Percentiles rank a stretch among this genome's conserved stretches.
Evolutionary conservation across 202 grass and related monocot genomes (phyloP).

Genomic region (Bolboschoenoplectus hybrid): DNA sequence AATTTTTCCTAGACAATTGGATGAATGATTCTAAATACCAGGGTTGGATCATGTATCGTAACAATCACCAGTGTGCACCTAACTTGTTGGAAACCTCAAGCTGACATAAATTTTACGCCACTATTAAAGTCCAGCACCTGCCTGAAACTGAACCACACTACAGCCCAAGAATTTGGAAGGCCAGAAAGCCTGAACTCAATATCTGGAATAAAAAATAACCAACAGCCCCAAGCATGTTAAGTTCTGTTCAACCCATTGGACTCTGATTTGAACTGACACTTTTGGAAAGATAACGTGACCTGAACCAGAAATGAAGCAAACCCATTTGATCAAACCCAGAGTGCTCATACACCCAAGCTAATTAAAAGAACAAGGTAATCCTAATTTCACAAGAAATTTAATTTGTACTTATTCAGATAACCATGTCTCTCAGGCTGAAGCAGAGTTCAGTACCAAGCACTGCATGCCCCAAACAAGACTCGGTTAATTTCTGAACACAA

Average conservation of each 20-base stretch:
- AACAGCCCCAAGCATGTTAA: background rate
- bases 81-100: background rate
- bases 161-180: background rate
- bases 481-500: background rate
- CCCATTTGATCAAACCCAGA: background rate
- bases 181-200: background rate
- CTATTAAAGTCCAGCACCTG: background rate
- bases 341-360: background rate
- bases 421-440: background rate
- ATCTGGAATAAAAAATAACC: background rate
- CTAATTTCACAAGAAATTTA: slow-evolving; percentile 7
- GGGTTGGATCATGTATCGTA: background rate
- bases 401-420: background rate
- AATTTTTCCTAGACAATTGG: background rate
- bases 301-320: background rate
- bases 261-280: background rate
- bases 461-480: background rate
- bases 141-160: slow-evolving; percentile 4
- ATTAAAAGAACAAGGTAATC: background rate
- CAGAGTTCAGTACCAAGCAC: background rate
- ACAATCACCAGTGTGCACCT: background rate
- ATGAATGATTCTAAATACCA: background rate
- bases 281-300: background rate
- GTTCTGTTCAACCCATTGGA: background rate
- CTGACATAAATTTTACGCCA: background rate